Evolutionary conservation across 352 stramenopile species (phyloP), one percentile per base, ranked within the genome.

Genomic region (Pythium brassicae): DNA sequence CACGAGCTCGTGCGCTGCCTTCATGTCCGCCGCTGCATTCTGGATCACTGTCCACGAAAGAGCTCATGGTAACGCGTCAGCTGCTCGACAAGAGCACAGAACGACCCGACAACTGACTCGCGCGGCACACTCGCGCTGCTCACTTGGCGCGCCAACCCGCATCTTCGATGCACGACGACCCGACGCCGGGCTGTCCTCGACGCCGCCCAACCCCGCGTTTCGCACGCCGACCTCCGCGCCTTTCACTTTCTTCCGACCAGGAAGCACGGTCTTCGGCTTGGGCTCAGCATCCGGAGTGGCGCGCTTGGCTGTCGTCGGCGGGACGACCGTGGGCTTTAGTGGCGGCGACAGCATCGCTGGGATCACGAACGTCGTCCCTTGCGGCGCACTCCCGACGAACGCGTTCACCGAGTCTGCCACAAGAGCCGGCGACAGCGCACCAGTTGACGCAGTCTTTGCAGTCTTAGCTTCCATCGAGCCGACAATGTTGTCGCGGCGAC

Each of bases 1-100:
- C 17, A 60, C 35, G 26, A 60, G 50, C 35, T 34, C 19, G 7
- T 19, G 46, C 8, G 27, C 46, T 6, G 46, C 46, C 27, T 52
- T 26, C 9, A 25, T 26, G 7, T 40, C 46, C 2, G 6, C 9
- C 7, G 25, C 9, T 7, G 15, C 25, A 25, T 1, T 52, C 27
- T 22, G 11, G 26, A 52, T 17, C 20, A 32, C 26, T 26, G 46
- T 23, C 6, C 26, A 23, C 35, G n/a, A n/a, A n/a, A 40, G 11
- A 19, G 4, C 17, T 2, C 9, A 9, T 7, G 7, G 5, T 15
- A n/a, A 19, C 20, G 4, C 19, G 19, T 44, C 19, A 44, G 37
- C 37, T 19, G 7, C 19, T n/a, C 5, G 11, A 2, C 3, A 9
- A 22, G 17, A 11, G 4, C 37, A 22, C 10, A 19, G 8, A 8